These are phyloP conservation scores for Streptanthus diversifolius DNA, from an alignment of 345 rosid species.

Conservation along the genomic window DNA sequence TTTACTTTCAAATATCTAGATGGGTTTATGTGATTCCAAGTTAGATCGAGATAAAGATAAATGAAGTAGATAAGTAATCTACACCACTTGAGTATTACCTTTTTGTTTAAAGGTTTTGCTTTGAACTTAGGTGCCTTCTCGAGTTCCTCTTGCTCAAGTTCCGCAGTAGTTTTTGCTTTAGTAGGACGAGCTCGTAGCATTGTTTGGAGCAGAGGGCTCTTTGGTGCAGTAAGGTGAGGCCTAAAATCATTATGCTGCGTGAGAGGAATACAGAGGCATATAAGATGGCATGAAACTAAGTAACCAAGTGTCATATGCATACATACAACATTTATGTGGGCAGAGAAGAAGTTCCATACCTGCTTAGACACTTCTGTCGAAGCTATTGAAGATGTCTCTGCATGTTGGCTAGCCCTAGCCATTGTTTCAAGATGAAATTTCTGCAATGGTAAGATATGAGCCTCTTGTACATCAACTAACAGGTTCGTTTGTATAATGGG, in stretches of 20 bases:
- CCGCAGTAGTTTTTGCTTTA: constrained; percentile 66
- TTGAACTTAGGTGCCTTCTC: constrained; percentile 89
- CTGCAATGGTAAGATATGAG: constrained; percentile 41
- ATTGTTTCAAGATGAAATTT: constrained; percentile 86
- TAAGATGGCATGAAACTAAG: constrained; percentile 18
- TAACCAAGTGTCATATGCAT: not conserved
- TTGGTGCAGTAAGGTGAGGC: constrained; percentile 73
- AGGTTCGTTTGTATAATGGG: not conserved
- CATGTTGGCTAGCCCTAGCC: constrained; percentile 74
- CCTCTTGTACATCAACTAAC: constrained; percentile 3
- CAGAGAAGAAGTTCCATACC: constrained; percentile 39
- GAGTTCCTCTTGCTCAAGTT: constrained; percentile 84
- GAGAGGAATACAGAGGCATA: not conserved
- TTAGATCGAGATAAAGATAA: not conserved
- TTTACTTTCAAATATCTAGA: constrained; percentile 92
- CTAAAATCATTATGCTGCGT: constrained; percentile 56
- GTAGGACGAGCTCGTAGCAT: constrained; percentile 86
- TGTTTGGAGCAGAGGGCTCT: constrained; percentile 76
- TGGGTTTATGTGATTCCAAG: constrained; percentile 4
- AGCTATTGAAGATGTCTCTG: constrained; percentile 74
- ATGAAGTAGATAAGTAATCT: not conserved
- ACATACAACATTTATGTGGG: not conserved
- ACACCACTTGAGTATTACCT: constrained; percentile 47
- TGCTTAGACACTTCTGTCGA: constrained; percentile 66
- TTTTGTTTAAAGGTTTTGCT: constrained; percentile 91